A percentile compares a stretch with the other conserved stretches of the same genome.
phyloP scores from a whole-genome alignment of 805 yeast species.

The Vanderwaltozyma tropicalis region DNA sequence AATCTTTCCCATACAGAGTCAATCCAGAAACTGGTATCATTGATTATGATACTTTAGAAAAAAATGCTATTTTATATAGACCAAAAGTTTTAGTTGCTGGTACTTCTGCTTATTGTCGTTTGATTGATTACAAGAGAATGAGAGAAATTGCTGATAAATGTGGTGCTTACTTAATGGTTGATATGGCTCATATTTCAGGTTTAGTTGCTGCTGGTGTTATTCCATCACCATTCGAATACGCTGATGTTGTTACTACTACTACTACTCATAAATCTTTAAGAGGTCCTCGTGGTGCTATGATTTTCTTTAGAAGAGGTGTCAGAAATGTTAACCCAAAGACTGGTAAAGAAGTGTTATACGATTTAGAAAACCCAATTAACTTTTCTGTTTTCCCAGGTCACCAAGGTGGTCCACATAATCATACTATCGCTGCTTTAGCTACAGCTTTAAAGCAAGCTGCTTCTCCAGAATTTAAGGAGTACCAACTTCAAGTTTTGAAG shows the following conservation, averaged over 20 bases:
- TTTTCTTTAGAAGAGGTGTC: conserved; percentile 94
- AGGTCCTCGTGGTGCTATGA: conserved; percentile 99
- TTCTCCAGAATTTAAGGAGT: conserved; percentile 80
- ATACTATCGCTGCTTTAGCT: conserved; percentile 94
- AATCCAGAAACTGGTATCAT: conserved; percentile 85
- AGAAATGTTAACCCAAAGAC: conserved; percentile 78
- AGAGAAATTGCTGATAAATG: conserved; percentile 93
- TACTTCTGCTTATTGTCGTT: conserved; percentile 94
- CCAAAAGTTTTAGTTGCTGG: conserved; percentile 97
- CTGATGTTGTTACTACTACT: conserved; percentile 96
- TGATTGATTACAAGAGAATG: conserved; percentile 95
- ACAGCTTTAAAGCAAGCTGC: conserved; percentile 93
- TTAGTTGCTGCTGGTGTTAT: conserved; percentile 91
- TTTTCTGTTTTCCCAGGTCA: conserved; percentile 99
- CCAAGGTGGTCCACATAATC: conserved; percentile 99
- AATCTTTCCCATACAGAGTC: conserved; percentile 97
- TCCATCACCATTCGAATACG: conserved; percentile 91
- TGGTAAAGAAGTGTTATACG: conserved; percentile 85
- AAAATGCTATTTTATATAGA: conserved; percentile 83
- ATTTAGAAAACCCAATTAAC: conserved; percentile 89
- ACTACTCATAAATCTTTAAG: conserved; percentile 97
- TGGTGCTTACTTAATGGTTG: conserved; percentile 91
- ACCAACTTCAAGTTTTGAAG: conserved; percentile 78
- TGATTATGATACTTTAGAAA: conserved; percentile 91
- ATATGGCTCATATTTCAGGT: conserved; percentile 98